These are phyloP conservation scores for Penicillium sp. DNA, from an alignment of 2,329 filamentous ascomycete species.

Conservation along the genomic window DNA sequence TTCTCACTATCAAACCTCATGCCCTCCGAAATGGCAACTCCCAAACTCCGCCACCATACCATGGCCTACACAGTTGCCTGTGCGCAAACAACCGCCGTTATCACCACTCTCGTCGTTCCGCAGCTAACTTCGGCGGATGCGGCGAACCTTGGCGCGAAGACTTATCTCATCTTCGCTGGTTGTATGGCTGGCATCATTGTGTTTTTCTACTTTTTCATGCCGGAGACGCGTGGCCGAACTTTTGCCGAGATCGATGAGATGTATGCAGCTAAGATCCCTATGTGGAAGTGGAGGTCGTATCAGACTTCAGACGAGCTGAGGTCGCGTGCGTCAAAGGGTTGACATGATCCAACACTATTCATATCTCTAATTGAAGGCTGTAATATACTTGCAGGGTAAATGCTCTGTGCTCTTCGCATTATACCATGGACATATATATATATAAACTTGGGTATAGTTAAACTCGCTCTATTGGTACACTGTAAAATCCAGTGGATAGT, in stretches of 20 bases:
- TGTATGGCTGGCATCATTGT: conserved; percentile 33
- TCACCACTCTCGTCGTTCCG: conserved; percentile 42
- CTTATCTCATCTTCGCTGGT: conserved; percentile 37
- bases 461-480: not conserved
- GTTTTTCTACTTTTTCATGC: conserved; percentile 32
- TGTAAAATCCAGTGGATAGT: not conserved
- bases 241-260: conserved; percentile 39
- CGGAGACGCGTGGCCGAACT: conserved; percentile 33
- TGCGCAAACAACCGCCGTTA: conserved; percentile 39
- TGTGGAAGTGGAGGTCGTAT: conserved; percentile 36
- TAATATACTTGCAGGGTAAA: not conserved
- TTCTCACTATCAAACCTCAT: conserved; percentile 37
- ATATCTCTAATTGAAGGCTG: too few relatives aligned
- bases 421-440: not conserved
- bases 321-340: conserved; percentile 1
- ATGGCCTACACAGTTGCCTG: conserved; percentile 41
- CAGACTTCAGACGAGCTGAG: conserved; percentile 24
- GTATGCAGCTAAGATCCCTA: conserved; percentile 33
- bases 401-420: not conserved
- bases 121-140: conserved; percentile 37
- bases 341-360: not conserved
- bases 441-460: not conserved
- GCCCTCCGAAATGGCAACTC: conserved; percentile 40
- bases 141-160: conserved; percentile 35
- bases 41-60: conserved; percentile 39